Percentiles rank a stretch among this genome's conserved stretches.
These are phyloP conservation scores for Mortierella sp. DNA, from an alignment of 371 early-diverging fungal species.

Conservation along the genomic window DNA sequence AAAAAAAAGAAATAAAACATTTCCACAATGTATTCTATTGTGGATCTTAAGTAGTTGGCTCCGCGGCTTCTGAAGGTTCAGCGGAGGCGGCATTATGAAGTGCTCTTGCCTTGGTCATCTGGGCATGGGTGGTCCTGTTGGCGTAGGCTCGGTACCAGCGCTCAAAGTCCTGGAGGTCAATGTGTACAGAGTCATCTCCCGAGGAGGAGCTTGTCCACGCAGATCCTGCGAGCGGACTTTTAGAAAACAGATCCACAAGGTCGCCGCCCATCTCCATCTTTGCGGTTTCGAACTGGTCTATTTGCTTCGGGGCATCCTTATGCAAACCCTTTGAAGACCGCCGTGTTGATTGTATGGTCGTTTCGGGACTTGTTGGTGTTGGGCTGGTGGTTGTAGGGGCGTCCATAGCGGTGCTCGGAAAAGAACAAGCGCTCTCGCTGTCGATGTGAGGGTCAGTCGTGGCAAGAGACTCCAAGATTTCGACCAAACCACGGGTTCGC, in stretches of 20 bases:
- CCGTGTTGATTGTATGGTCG: not conserved
- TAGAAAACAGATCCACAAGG: constrained; percentile 29
- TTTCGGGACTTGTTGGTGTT: not conserved
- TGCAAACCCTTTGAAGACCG: not conserved
- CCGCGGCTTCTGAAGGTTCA: not conserved
- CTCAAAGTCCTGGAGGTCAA: constrained; percentile 51
- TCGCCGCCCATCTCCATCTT: constrained; percentile 55
- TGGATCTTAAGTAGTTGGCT: not conserved
- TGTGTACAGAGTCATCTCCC: constrained; percentile 4
- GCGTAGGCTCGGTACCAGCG: constrained; percentile 40
- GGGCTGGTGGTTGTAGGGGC: not conserved
- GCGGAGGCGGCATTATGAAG: not conserved
- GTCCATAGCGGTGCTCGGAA: too few relatives aligned
- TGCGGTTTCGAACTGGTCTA: constrained; percentile 17
- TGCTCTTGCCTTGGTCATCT: not conserved
- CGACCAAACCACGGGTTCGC: constrained; percentile 39
- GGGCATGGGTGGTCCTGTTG: constrained; percentile 20
- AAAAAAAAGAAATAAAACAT: not conserved
- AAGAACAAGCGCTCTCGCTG: not conserved
- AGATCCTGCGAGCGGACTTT: constrained; percentile 23
- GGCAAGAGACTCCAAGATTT: constrained; percentile 40
- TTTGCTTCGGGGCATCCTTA: not conserved
- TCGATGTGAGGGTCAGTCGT: not conserved
- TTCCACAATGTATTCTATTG: not conserved
- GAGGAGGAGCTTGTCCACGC: constrained; percentile 15